These are phyloP conservation scores for Sphaerobolus stellatus DNA, from an alignment of 1,284 basidiomycete genomes.

Conservation along the genomic window DNA sequence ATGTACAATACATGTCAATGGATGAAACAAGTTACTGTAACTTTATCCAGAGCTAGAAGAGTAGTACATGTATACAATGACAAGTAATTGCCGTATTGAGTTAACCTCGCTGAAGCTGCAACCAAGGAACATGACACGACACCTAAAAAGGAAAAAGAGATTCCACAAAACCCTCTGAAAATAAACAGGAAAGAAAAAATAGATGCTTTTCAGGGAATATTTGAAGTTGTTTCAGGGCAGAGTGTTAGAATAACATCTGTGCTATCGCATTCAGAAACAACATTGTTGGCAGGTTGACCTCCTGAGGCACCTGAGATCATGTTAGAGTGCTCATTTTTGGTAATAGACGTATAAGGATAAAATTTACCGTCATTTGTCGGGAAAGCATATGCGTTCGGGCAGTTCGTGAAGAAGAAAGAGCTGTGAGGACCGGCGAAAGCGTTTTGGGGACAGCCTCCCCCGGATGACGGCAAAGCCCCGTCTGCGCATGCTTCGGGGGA, in stretches of 20 bases:
- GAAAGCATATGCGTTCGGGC: conserved; percentile 32
- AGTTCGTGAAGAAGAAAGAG: conserved; percentile 28
- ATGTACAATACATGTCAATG: no score
- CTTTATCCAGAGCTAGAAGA: no score
- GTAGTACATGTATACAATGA: no score
- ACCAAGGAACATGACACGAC: no score
- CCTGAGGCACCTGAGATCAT: conserved; percentile 10
- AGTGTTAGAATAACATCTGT: conserved; percentile 32
- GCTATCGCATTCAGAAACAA: conserved; percentile 32
- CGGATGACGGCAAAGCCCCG: conserved; percentile 28
- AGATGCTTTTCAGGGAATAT: no score
- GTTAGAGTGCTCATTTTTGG: background rate
- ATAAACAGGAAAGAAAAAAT: no score
- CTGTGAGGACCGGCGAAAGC: conserved; percentile 30
- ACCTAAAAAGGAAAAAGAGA: no score
- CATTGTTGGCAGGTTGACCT: conserved; percentile 25
- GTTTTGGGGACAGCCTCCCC: conserved; percentile 30
- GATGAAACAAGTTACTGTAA: no score
- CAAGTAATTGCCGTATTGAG: no score
- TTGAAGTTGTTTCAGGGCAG: conserved; percentile 29
- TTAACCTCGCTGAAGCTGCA: no score
- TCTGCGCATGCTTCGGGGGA: conserved; percentile 24
- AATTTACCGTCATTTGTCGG: conserved; percentile 32
- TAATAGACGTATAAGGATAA: conserved; percentile 7
- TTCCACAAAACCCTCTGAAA: no score